phyloP scores from a whole-genome alignment of 306 rosid genomes.

The Abrus pulchellus region DNA sequence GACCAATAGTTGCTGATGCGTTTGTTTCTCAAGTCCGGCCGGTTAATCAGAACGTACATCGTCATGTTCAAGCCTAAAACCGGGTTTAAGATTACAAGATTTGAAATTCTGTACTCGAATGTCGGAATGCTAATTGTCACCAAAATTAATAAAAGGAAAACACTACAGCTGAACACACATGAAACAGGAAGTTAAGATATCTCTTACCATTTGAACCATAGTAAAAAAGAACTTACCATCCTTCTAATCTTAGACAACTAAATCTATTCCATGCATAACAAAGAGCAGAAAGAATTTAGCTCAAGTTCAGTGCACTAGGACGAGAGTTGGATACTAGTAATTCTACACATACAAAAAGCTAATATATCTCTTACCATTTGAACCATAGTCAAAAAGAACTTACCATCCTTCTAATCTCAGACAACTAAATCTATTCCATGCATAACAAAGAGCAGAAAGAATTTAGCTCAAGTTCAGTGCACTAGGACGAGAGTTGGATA shows the following conservation, averaged over 20 bases:
- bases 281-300: not conserved
- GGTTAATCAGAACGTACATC: conserved; percentile 2
- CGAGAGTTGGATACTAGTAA: not conserved
- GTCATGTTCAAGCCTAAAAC: not conserved
- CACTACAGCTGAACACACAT: not conserved
- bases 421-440: not conserved
- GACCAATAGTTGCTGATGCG: not conserved
- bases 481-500: not conserved
- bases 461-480: not conserved
- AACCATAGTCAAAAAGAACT: conserved; percentile 23
- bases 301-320: not conserved
- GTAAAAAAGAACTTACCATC: not conserved
- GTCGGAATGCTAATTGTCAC: conserved; percentile 7
- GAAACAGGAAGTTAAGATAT: not conserved
- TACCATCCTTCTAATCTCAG: not conserved
- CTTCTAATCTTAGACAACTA: conserved; percentile 7
- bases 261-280: not conserved
- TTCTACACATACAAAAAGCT: not conserved
- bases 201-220: conserved; percentile 17
- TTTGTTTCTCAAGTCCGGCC: not conserved
- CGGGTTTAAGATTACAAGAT: not conserved
- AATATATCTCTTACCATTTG: conserved; percentile 3
- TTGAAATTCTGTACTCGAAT: conserved; percentile 11
- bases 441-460: not conserved
- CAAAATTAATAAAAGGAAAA: not conserved